phyloP scores from a whole-genome alignment of 2,329 filamentous ascomycete species.

The Colletotrichum simmondsii region DNA sequence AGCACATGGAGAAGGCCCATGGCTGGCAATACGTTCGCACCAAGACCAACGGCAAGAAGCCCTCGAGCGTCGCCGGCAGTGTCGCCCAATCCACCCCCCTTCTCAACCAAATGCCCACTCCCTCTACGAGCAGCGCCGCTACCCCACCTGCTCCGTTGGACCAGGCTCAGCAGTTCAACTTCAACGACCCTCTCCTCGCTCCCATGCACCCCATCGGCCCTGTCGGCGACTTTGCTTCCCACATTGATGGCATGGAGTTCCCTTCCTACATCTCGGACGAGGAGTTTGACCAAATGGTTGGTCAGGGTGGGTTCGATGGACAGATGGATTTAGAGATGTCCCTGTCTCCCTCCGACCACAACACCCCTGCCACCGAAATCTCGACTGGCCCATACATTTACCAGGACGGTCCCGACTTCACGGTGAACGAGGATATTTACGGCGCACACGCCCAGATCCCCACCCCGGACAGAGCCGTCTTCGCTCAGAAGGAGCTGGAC shows the following conservation, averaged over 20 bases:
- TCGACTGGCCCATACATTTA: slow-evolving; percentile 61
- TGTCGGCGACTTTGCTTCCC: slow-evolving; percentile 36
- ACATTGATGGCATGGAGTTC: slow-evolving; percentile 55
- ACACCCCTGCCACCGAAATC: slow-evolving; percentile 57
- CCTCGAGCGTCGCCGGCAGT: slow-evolving; percentile 55
- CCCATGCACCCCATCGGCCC: slow-evolving; percentile 31
- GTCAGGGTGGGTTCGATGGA: slow-evolving; percentile 40
- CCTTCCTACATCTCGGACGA: slow-evolving; percentile 59
- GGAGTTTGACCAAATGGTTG: slow-evolving; percentile 53
- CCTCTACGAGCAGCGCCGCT: slow-evolving; percentile 66
- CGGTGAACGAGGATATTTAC: slow-evolving; percentile 72
- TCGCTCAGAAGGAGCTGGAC: slow-evolving; percentile 32
- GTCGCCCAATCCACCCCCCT: slow-evolving; percentile 66
- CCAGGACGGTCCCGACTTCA: slow-evolving; percentile 70
- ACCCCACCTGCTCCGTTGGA: slow-evolving; percentile 66
- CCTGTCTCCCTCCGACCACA: slow-evolving; percentile 61
- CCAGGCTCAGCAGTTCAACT: slow-evolving; percentile 43
- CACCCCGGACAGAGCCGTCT: slow-evolving; percentile 50
- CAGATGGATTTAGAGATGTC: slow-evolving; percentile 49
- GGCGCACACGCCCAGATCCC: slow-evolving; percentile 67
- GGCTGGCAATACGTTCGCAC: slow-evolving; percentile 91
- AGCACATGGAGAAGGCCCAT: slow-evolving; percentile 98
- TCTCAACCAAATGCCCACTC: slow-evolving; percentile 71
- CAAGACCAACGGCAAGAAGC: slow-evolving; percentile 86
- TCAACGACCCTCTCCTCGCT: slow-evolving; percentile 27